Evolutionary conservation across 495 filamentous ascomycete genomes (phyloP).

Genomic region (Aspergillus ellipticus): DNA sequence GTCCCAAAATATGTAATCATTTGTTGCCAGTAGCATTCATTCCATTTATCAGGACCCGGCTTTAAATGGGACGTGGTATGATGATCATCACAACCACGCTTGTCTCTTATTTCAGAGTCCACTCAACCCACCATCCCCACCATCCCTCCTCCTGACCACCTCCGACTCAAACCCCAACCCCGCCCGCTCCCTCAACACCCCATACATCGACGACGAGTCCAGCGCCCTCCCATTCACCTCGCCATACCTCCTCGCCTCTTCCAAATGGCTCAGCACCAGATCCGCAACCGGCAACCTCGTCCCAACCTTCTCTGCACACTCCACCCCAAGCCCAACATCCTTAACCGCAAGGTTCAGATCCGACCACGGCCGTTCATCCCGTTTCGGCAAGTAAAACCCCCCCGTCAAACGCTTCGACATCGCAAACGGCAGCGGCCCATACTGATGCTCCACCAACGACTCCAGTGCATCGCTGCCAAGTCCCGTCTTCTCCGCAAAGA

Average conservation of each 20-base stretch:
- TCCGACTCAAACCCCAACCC: not conserved
- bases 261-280: not conserved
- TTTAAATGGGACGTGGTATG: no score
- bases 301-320: not conserved
- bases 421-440: constrained; percentile 17
- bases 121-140: not conserved
- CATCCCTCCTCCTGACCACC: not conserved
- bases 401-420: not conserved
- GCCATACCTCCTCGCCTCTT: not conserved
- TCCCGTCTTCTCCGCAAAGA: constrained; percentile 36
- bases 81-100: no score
- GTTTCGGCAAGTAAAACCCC: not conserved
- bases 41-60: no score
- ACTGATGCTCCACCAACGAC: constrained; percentile 28
- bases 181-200: not conserved
- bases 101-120: no score
- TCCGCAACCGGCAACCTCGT: not conserved
- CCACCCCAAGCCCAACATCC: not conserved
- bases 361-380: not conserved
- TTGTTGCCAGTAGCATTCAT: no score
- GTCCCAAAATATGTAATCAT: no score
- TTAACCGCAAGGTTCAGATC: not conserved
- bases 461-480: constrained; percentile 29
- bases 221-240: not conserved
- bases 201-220: constrained; percentile 1